Conservation (phyloP, 371 early-diverging fungal genomes). For the Mucor sp. region DNA sequence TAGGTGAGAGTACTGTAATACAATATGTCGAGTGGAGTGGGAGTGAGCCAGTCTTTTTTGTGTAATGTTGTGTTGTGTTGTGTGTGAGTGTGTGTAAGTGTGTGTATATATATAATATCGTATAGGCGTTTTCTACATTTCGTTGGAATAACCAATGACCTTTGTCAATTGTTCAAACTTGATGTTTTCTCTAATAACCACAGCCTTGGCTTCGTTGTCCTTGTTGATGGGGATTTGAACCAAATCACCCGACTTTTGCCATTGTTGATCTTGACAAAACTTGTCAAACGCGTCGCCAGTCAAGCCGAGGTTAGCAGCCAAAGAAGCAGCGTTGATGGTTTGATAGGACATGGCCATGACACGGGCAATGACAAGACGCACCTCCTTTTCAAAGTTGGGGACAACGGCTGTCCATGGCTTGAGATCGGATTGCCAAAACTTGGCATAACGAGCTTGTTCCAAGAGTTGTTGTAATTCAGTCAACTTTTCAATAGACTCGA, state of each 20-base stretch:
- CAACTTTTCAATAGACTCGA: conserved; percentile 65
- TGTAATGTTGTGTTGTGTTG: background rate
- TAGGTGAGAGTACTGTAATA: background rate
- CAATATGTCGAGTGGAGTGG: background rate
- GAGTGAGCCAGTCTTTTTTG: background rate
- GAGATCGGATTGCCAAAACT: conserved; percentile 78
- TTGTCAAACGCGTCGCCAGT: conserved; percentile 65
- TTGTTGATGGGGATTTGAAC: conserved; percentile 78
- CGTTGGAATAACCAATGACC: conserved; percentile 71
- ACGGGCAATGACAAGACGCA: conserved; percentile 74
- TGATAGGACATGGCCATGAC: conserved; percentile 83
- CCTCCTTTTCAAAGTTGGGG: conserved; percentile 72
- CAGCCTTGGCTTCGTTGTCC: conserved; percentile 82
- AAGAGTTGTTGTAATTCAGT: conserved; percentile 76
- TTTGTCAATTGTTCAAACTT: conserved; percentile 81
- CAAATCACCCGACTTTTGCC: conserved; percentile 65
- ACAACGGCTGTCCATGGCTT: conserved; percentile 65
- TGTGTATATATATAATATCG: background rate
- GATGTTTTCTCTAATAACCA: conserved; percentile 84
- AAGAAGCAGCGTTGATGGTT: conserved; percentile 60
- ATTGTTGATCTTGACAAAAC: conserved; percentile 66
- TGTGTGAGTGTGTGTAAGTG: background rate
- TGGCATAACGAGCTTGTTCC: conserved; percentile 75
- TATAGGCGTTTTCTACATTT: conserved; percentile 40
- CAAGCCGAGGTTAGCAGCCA: conserved; percentile 70